phyloP scores from a whole-genome alignment of 202 grass and related monocot genomes.

The Schoenoplectus triqueter region DNA sequence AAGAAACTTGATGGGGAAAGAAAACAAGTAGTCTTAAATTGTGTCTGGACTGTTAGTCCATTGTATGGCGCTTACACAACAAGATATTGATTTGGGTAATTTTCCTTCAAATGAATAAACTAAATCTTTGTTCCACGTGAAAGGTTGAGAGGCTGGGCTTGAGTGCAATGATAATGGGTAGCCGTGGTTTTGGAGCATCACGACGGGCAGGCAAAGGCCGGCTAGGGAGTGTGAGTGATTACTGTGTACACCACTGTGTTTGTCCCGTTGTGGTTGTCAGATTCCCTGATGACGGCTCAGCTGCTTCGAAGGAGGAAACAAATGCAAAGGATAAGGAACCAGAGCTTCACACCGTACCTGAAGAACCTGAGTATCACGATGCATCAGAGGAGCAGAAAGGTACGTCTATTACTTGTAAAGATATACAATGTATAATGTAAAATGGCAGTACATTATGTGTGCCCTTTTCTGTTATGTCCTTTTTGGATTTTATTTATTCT shows the following conservation, averaged over 20 bases:
- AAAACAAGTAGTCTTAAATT: conserved; percentile 10
- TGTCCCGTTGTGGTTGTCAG: conserved; percentile 91
- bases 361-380: conserved; percentile 86
- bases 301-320: conserved; percentile 38
- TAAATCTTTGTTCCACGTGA: conserved; percentile 13
- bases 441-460: not conserved
- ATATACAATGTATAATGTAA: not conserved
- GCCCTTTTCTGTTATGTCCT: not conserved
- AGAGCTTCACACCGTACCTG: conserved; percentile 68
- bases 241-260: conserved; percentile 90
- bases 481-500: conserved; percentile 17
- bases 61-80: conserved; percentile 2
- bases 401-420: conserved; percentile 30
- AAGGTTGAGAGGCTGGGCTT: conserved; percentile 74
- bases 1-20: conserved; percentile 4
- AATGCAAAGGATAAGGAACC: conserved; percentile 32
- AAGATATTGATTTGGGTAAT: not conserved
- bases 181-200: conserved; percentile 74
- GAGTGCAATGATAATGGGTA: conserved; percentile 90
- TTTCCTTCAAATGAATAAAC: conserved; percentile 7
- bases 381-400: conserved; percentile 79
- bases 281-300: conserved; percentile 52
- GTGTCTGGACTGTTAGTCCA: not conserved
- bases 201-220: conserved; percentile 65
- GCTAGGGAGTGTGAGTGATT: conserved; percentile 87